phyloP scores from a whole-genome alignment of 2,329 filamentous ascomycete genomes.

The Huntiella savannae region DNA sequence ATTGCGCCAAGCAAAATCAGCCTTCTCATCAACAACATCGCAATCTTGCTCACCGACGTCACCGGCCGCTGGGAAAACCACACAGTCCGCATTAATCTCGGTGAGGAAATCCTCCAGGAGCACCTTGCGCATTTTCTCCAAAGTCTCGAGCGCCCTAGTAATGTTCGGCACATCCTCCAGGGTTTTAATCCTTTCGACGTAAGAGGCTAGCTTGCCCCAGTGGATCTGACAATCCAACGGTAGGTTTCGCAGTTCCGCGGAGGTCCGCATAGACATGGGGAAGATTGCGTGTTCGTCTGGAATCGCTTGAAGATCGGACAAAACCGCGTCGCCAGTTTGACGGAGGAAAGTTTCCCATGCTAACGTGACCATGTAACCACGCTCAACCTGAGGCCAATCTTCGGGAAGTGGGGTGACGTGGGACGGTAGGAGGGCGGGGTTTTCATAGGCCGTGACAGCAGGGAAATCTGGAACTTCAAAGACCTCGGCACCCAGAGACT shows the following conservation, averaged over 20 bases:
- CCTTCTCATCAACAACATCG: slow-evolving; percentile 18
- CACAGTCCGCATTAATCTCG: slow-evolving; percentile 21
- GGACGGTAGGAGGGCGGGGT: slow-evolving; percentile 22
- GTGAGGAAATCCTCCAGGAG: slow-evolving; percentile 33
- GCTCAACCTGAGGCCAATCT: slow-evolving; percentile 27
- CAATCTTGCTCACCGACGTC: slow-evolving; percentile 30
- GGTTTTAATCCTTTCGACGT: slow-evolving; percentile 13
- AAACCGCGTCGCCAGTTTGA: slow-evolving; percentile 21
- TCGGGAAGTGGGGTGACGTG: slow-evolving; percentile 20
- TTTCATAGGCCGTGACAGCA: slow-evolving; percentile 26
- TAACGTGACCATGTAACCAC: slow-evolving; percentile 28
- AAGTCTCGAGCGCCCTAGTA: slow-evolving; percentile 22
- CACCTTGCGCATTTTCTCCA: slow-evolving; percentile 29
- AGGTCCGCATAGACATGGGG: slow-evolving; percentile 15
- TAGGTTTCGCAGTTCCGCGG: slow-evolving; percentile 12
- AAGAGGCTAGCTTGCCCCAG: slow-evolving; percentile 13
- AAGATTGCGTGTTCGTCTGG: slow-evolving; percentile 23
- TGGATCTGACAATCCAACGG: slow-evolving; percentile 13
- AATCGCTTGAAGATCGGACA: slow-evolving; percentile 18
- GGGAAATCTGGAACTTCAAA: slow-evolving; percentile 25
- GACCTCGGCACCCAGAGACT: slow-evolving; percentile 23
- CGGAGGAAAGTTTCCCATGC: slow-evolving; percentile 32
- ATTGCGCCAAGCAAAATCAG: slow-evolving; percentile 16
- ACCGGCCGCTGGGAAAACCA: slow-evolving; percentile 30
- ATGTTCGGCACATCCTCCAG: slow-evolving; percentile 26